Conservation (phyloP, 1,284 basidiomycete species). For the Schizophyllum amplum region DNA sequence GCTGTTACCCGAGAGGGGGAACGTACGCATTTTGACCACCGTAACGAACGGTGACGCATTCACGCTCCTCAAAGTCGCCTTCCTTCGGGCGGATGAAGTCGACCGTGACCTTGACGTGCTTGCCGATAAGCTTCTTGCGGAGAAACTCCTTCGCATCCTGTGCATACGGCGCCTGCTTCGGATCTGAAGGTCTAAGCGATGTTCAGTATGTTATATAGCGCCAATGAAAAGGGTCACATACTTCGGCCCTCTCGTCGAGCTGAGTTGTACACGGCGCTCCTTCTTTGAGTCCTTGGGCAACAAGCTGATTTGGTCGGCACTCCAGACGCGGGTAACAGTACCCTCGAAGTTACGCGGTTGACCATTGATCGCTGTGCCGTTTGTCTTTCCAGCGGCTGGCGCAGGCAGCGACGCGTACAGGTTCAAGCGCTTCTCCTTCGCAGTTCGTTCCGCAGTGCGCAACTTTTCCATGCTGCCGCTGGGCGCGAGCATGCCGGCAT, state of each 20-base stretch:
- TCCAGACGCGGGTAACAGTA: constrained; percentile 84
- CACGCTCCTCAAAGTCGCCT: constrained; percentile 88
- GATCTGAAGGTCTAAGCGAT: constrained; percentile 62
- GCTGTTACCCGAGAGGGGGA: not conserved
- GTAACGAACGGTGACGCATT: constrained; percentile 83
- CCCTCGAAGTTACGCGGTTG: constrained; percentile 66
- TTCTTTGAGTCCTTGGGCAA: constrained; percentile 64
- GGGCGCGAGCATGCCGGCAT: constrained; percentile 87
- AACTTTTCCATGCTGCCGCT: constrained; percentile 80
- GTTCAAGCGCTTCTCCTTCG: constrained; percentile 76
- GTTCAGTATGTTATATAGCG: not conserved
- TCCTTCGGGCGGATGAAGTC: constrained; percentile 92
- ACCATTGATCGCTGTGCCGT: constrained; percentile 36
- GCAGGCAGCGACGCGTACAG: constrained; percentile 64
- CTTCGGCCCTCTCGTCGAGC: constrained; percentile 86
- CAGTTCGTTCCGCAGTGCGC: constrained; percentile 76
- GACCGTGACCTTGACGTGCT: constrained; percentile 74
- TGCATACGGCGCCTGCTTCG: constrained; percentile 84
- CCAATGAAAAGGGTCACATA: constrained; percentile 22
- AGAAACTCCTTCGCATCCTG: constrained; percentile 90
- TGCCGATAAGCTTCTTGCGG: constrained; percentile 86
- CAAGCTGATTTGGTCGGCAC: constrained; percentile 85
- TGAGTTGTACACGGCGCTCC: constrained; percentile 83
- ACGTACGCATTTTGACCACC: constrained; percentile 70
- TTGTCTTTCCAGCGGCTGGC: constrained; percentile 32